A percentile compares a stretch with the other conserved stretches of the same genome.
Evolutionary conservation across 768 basidiomycete genomes (phyloP).

Genomic region (Cystofilobasidium macerans): DNA sequence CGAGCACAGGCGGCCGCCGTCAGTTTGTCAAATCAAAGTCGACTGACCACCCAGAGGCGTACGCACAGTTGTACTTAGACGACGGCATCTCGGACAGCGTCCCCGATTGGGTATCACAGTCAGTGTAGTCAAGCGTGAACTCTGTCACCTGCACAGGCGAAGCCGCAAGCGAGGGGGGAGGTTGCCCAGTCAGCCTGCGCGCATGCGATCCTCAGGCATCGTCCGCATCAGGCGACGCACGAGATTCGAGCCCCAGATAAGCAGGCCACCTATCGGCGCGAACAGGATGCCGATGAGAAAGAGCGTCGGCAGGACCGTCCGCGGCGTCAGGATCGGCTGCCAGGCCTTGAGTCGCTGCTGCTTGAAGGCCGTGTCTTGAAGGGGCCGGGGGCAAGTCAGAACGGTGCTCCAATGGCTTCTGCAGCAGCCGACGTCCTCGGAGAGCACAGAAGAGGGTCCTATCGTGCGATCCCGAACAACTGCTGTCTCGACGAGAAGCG

Average conservation of each 20-base stretch:
- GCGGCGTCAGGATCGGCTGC: conserved; percentile 98
- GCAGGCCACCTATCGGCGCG: conserved; percentile 86
- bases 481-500: too few relatives aligned
- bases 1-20: too few relatives aligned
- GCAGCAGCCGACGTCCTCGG: too few relatives aligned
- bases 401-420: too few relatives aligned
- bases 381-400: too few relatives aligned
- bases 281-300: conserved; percentile 92
- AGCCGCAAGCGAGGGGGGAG: too few relatives aligned
- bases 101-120: conserved; percentile 61
- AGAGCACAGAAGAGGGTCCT: too few relatives aligned
- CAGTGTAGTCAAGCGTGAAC: conserved; percentile 89
- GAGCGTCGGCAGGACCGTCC: conserved; percentile 90
- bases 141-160: conserved; percentile 74
- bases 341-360: conserved; percentile 99
- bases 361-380: conserved; percentile 90
- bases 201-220: background rate
- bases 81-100: conserved; percentile 49
- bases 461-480: too few relatives aligned
- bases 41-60: background rate
- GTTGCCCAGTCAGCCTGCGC: background rate
- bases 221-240: conserved; percentile 38
- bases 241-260: conserved; percentile 76
- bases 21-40: background rate
- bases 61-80: conserved; percentile 35